These are phyloP conservation scores for Zizania palustris DNA, from an alignment of 202 grass and related monocot genomes.

Conservation along the genomic window DNA sequence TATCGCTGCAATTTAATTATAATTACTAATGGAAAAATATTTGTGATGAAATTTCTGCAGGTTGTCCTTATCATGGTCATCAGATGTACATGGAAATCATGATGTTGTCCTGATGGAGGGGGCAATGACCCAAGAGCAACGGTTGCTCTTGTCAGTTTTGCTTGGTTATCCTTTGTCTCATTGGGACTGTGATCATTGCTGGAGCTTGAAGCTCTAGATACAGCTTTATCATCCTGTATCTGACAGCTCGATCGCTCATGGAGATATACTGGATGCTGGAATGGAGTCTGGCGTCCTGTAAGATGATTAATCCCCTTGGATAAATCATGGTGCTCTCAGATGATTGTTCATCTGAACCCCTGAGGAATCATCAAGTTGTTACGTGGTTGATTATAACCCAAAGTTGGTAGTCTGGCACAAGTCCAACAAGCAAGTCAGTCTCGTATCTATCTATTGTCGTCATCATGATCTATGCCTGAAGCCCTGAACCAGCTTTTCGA, in stretches of 20 bases:
- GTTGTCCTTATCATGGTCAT: slow-evolving; percentile 55
- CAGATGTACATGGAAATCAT: slow-evolving; percentile 54
- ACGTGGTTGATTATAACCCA: neutral
- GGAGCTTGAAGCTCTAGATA: slow-evolving; percentile 40
- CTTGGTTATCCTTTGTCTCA: slow-evolving; percentile 28
- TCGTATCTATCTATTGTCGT: neutral
- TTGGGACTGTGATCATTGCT: slow-evolving; percentile 29
- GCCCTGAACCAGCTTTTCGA: neutral
- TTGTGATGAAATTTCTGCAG: slow-evolving; percentile 40
- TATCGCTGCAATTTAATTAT: slow-evolving; percentile 1
- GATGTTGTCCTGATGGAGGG: slow-evolving; percentile 49
- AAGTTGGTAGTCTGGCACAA: neutral
- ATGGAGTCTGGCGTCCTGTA: slow-evolving; percentile 53
- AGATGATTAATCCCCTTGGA: slow-evolving; percentile 38
- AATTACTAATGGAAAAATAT: neutral
- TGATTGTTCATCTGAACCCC: slow-evolving; percentile 39
- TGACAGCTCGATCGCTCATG: slow-evolving; percentile 39
- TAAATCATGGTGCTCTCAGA: slow-evolving; percentile 38
- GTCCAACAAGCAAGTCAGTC: slow-evolving; percentile 1
- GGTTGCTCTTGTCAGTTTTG: slow-evolving; percentile 43
- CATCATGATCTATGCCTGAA: slow-evolving; percentile 4
- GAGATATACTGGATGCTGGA: slow-evolving; percentile 50
- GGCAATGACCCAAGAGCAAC: slow-evolving; percentile 42
- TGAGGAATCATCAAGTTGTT: slow-evolving; percentile 18
- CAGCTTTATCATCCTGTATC: slow-evolving; percentile 46